Base-by-base conservation (phyloP, 306 rosid species). In the Leucaena leucocephala region DNA sequence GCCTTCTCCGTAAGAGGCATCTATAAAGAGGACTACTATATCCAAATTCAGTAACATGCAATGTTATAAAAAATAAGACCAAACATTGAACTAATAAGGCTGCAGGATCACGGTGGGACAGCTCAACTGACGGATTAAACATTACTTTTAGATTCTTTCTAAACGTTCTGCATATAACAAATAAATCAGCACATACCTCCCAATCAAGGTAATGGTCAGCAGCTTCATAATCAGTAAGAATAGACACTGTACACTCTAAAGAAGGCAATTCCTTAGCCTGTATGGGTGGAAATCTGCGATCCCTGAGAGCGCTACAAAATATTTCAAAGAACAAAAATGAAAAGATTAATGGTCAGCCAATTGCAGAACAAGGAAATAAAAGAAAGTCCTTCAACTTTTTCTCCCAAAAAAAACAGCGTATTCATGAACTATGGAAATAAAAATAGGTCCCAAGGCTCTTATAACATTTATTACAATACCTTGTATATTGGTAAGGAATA, bases 171-270 rank as follows among this genome's bases (percentile, higher is more conserved):
- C 21, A 35, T 43, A 76, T 65, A 82, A 55, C 64, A 80, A 68
- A 66, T 46, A 46, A 89, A 69, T 44, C 43, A 82, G 68, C 45
- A 80, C 81, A 38, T 85, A 95, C 99, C 97, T 95, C 99, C 98
- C 98, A 95, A 75, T 95, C 98, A 72, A 95, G 98, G 86, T 88
- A 88, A 78, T 88, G 49, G 68, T 84, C 80, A 86, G 94, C 98
- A 76, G 88, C 82, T 86, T 95, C 98, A 75, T 95, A 95, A 79
- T 91, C 86, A 69, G 92, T 87, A 85, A 95, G 90, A 86, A 95
- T 85, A 84, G 99, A 95, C 78, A 95, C 98, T 75, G 99, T 95
- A 85, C 99, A 95, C 88, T 91, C 93, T 89, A 95, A 82, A 39
- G 17, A 50, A 45, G 98, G 93, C 78, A 95, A 81, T 80, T 95